phyloP scores from a whole-genome alignment of 2,329 filamentous ascomycete genomes.

The Nemania sp. region DNA sequence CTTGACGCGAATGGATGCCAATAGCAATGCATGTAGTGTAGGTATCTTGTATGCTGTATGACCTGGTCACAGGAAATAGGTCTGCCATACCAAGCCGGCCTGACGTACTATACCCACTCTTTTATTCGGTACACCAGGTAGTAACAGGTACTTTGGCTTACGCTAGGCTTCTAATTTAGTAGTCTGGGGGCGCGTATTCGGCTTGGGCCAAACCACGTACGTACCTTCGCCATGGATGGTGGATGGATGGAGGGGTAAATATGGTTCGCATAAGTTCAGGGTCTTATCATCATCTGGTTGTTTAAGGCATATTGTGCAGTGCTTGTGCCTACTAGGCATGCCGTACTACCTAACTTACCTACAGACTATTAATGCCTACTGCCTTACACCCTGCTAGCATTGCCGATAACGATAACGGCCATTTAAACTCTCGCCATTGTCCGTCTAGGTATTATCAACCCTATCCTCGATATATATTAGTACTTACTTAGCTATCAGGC shows the following conservation, averaged over 20 bases:
- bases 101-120: not conserved
- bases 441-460: not conserved
- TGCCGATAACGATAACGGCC: conserved; percentile 37
- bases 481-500: not conserved
- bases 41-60: conserved; percentile 5
- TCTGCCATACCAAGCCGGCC: not conserved
- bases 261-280: conserved; percentile 9
- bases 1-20: not conserved
- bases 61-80: conserved; percentile 14
- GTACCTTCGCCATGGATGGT: too few relatives aligned
- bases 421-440: conserved; percentile 3
- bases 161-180: too few relatives aligned
- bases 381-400: not conserved
- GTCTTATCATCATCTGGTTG: conserved; percentile 4
- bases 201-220: not conserved
- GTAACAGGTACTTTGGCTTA: not conserved
- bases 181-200: conserved; percentile 1
- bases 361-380: not conserved
- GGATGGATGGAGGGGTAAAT: conserved; percentile 35
- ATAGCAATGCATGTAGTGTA: too few relatives aligned
- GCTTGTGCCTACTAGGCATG: too few relatives aligned
- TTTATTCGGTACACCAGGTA: not conserved
- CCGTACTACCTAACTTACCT: not conserved
- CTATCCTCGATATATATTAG: not conserved
- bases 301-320: not conserved